Conservation (phyloP, 2,329 filamentous ascomycete genomes). For the Ambrosiella cleistominuta region DNA sequence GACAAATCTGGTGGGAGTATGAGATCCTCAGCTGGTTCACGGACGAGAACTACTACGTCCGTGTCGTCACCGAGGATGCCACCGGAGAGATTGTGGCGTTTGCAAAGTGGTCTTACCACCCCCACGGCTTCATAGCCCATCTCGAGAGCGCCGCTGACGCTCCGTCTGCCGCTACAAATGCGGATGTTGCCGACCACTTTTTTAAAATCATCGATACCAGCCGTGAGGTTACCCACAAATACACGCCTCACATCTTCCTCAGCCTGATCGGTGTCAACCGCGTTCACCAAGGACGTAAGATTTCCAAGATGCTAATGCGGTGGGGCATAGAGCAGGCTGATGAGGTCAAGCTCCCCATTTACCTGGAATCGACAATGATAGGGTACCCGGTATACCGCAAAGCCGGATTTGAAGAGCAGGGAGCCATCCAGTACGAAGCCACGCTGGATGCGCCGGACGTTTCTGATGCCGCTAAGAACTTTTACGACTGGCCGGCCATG, state of each 20-base stretch:
- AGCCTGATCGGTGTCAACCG: slow-evolving; percentile 10
- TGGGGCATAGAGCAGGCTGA: slow-evolving; percentile 12
- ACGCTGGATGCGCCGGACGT: background rate
- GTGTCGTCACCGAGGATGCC: background rate
- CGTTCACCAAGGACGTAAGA: slow-evolving; percentile 4
- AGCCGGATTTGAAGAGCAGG: slow-evolving; percentile 6
- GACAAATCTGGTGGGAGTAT: slow-evolving; percentile 7
- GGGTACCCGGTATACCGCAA: slow-evolving; percentile 11
- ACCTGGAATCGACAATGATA: slow-evolving; percentile 8
- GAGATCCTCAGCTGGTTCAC: slow-evolving; percentile 9
- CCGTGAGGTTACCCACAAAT: slow-evolving; percentile 10
- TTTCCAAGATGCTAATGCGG: slow-evolving; percentile 5
- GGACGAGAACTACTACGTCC: slow-evolving; percentile 9
- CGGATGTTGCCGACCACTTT: slow-evolving; percentile 7
- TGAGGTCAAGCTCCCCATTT: slow-evolving; percentile 4
- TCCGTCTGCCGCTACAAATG: slow-evolving; percentile 1
- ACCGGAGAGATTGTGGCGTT: slow-evolving; percentile 9
- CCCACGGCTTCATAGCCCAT: slow-evolving; percentile 3
- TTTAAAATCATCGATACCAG: slow-evolving; percentile 8
- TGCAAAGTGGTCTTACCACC: slow-evolving; percentile 13
- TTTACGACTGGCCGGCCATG: slow-evolving; percentile 6
- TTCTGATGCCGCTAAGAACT: background rate
- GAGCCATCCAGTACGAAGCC: slow-evolving; percentile 8
- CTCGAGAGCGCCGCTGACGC: background rate
- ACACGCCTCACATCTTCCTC: slow-evolving; percentile 9